Base-by-base conservation (phyloP, 768 basidiomycete genomes). In the Sarcomyxa edulis region DNA sequence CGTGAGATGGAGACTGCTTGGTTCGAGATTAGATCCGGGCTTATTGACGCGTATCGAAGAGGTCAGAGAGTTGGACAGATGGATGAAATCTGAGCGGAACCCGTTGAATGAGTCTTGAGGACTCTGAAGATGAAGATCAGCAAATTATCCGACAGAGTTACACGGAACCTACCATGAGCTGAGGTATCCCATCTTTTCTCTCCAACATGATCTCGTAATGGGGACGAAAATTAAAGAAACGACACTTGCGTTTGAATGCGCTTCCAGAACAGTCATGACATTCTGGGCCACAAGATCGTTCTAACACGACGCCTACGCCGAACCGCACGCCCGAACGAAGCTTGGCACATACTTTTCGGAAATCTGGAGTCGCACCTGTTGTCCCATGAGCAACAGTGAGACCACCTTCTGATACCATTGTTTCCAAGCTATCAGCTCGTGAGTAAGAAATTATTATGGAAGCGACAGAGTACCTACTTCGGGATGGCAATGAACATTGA, bases 51-150 rank as follows among this genome's bases (percentile, higher is more conserved):
- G 61, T 15, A 78, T 65, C 6, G 81, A 81, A 2, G 86, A 84
- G 18, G 76, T 74, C 48, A 96, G 64, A 2, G 94, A 96, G 27
- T 92, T 71, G 0, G 92, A 92, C 39, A 94, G 72, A 57, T 98
- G 94, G 32, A 97, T 82, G 55, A 90, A 94, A 60, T 97, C 85
- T 5, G 92, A 95, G 24, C 94, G 83, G 59, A 97, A 96, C 6
- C 78, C 86, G 42, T 76, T 75, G 60, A 78, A 95, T 0, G 91
- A 91, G 59, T 97, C 94, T 19, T 69, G 61, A 15, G 48, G 42
- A 33, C 64, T 68, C 73, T 75, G 46, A 2, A 34, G 18, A 31
- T 14, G 27, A n/a, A 24, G 43, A 52, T 20, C 49, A 36, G 26
- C 20, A 23, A 37, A 26, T 18, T 10, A 10, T 7, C 21, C 14